Evolutionary conservation across 768 basidiomycete genomes (phyloP).

Genomic region (Phanerochaete carnosa): DNA sequence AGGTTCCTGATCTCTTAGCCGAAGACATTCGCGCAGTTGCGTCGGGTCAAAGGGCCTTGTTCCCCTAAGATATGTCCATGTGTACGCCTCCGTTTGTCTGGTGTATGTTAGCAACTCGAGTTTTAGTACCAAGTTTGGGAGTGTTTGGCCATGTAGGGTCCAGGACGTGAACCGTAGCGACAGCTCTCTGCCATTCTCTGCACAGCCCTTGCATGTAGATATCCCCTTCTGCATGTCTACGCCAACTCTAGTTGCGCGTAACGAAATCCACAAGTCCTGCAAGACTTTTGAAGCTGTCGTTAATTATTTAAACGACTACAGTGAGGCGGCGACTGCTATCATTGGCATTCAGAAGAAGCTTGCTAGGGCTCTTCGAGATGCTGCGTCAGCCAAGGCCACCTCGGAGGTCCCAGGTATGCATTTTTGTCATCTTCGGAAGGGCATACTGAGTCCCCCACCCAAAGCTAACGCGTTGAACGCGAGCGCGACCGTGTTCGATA

Average conservation of each 20-base stretch:
- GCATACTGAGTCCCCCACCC: not conserved
- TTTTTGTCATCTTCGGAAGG: not conserved
- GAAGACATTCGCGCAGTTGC: constrained; percentile 6
- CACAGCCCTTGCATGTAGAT: not conserved
- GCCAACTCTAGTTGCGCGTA: constrained; percentile 49
- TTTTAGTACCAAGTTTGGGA: constrained; percentile 4
- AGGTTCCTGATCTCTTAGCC: constrained; percentile 7
- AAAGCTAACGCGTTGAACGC: constrained; percentile 67
- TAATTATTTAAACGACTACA: constrained; percentile 68
- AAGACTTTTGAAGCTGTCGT: constrained; percentile 69
- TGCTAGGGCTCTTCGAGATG: constrained; percentile 65
- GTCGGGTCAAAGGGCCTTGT: not conserved
- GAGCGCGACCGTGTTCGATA: constrained; percentile 65
- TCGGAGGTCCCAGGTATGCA: constrained; percentile 59
- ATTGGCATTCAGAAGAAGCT: constrained; percentile 72
- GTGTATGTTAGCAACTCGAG: not conserved
- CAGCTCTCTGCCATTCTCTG: not conserved
- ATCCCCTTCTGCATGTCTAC: constrained; percentile 10
- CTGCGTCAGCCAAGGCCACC: constrained; percentile 56
- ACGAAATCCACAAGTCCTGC: constrained; percentile 79
- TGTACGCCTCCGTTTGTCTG: not conserved
- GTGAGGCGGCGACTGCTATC: constrained; percentile 61
- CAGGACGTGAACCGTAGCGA: not conserved
- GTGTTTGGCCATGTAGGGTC: constrained; percentile 11
- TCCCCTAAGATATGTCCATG: not conserved